Conservation (phyloP, 2,329 filamentous ascomycete species). For the Aspergillus jensenii region DNA sequence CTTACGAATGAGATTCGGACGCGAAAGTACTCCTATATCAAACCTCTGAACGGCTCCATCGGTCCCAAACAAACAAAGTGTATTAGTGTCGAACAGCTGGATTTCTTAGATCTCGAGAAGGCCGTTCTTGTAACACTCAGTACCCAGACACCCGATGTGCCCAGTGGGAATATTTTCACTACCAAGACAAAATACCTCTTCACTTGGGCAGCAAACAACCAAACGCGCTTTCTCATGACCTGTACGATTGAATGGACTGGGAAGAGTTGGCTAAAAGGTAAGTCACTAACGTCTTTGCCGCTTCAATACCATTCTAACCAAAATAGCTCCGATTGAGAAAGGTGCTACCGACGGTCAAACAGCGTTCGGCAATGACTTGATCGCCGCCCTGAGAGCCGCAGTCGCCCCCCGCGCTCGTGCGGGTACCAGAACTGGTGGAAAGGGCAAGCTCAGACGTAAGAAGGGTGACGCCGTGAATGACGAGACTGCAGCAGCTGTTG, state of each 20-base stretch:
- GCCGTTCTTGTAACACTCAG: conserved; percentile 77
- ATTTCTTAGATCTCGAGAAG: conserved; percentile 82
- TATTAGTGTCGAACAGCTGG: conserved; percentile 80
- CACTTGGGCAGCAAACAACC: conserved; percentile 84
- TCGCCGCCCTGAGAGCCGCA: conserved; percentile 70
- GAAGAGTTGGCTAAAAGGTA: conserved; percentile 97
- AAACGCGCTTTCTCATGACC: conserved; percentile 81
- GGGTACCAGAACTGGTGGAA: conserved; percentile 50
- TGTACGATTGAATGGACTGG: conserved; percentile 94
- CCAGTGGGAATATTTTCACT: conserved; percentile 85
- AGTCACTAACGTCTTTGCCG: conserved; percentile 21
- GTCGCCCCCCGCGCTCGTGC: conserved; percentile 65
- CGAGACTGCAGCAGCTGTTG: conserved; percentile 44
- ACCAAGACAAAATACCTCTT: conserved; percentile 95
- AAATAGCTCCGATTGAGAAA: conserved; percentile 86
- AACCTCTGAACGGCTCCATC: conserved; percentile 78
- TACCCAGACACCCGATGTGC: conserved; percentile 91
- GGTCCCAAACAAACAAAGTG: conserved; percentile 95
- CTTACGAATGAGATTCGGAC: conserved; percentile 72
- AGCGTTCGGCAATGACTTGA: conserved; percentile 77
- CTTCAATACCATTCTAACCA: conserved; percentile 28
- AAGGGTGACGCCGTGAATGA: conserved; percentile 49
- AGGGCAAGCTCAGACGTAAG: conserved; percentile 60
- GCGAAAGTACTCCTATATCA: conserved; percentile 83
- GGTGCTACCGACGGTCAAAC: conserved; percentile 87